phyloP scores from a whole-genome alignment of 2,329 filamentous ascomycete genomes.

The Diaporthe vaccinii region DNA sequence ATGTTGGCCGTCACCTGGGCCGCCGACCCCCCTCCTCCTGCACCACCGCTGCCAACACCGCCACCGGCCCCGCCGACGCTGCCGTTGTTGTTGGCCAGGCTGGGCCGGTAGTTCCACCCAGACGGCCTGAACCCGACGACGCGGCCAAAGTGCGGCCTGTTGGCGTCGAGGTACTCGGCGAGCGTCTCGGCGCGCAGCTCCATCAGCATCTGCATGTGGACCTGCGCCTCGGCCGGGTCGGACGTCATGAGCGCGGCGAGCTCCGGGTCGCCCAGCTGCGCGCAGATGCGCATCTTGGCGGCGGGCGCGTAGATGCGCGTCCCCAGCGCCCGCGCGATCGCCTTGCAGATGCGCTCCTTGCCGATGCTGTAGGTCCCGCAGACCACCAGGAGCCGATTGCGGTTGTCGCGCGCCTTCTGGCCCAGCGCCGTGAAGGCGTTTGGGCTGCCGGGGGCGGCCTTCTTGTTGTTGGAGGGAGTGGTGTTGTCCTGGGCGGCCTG shows the following conservation, averaged over 20 bases:
- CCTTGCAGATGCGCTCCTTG: slow-evolving; percentile 95
- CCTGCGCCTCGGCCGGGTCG: slow-evolving; percentile 87
- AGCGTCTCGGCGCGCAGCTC: slow-evolving; percentile 94
- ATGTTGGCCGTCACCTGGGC: slow-evolving; percentile 69
- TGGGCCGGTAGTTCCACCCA: slow-evolving; percentile 92
- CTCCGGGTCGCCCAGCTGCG: slow-evolving; percentile 87
- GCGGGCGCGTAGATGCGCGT: slow-evolving; percentile 92
- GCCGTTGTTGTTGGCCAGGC: slow-evolving; percentile 65
- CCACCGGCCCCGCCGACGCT: background rate
- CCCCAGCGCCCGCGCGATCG: slow-evolving; percentile 86
- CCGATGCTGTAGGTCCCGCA: slow-evolving; percentile 98
- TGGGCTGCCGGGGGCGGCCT: background rate
- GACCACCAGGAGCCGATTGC: slow-evolving; percentile 85
- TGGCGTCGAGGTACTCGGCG: slow-evolving; percentile 85
- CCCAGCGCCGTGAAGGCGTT: slow-evolving; percentile 47
- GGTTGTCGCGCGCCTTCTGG: slow-evolving; percentile 43
- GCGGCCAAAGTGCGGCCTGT: slow-evolving; percentile 85
- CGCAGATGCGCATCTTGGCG: slow-evolving; percentile 86
- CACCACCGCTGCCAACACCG: background rate
- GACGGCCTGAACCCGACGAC: slow-evolving; percentile 93
- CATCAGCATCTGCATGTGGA: slow-evolving; percentile 97
- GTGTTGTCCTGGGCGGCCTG: slow-evolving; percentile 43
- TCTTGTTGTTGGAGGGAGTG: slow-evolving; percentile 48
- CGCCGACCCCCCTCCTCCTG: slow-evolving; percentile 42
- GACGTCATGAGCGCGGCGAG: slow-evolving; percentile 82